Conservation (phyloP, 495 filamentous ascomycete species). For the Hapsidospora chrysogenum region DNA sequence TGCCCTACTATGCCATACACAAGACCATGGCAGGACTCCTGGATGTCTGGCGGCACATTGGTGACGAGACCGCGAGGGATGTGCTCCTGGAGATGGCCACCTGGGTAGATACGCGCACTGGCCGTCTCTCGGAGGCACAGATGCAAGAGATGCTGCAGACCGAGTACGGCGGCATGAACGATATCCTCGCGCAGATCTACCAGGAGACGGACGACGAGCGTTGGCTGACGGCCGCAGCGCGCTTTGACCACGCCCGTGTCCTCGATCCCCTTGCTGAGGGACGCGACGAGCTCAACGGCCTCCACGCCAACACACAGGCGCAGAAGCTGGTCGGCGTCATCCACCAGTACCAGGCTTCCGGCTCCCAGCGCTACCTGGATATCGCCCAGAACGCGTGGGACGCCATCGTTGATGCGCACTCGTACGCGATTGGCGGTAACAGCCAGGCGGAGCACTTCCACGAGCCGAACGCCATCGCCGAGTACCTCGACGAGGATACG, state of each 20-base stretch:
- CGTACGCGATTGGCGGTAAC: conserved; percentile 22
- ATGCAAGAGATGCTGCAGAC: conserved; percentile 20
- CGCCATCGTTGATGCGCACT: conserved; percentile 14
- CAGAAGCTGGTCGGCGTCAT: conserved; percentile 22
- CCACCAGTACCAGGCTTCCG: conserved; percentile 15
- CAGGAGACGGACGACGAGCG: conserved; percentile 11
- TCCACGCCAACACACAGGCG: conserved; percentile 22
- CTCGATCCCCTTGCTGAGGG: conserved; percentile 17
- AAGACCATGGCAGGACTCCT: no score
- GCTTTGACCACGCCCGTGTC: conserved; percentile 19
- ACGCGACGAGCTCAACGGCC: conserved; percentile 16
- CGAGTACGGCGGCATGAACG: conserved; percentile 24
- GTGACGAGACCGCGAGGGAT: conserved; percentile 12
- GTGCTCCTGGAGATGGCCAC: conserved; percentile 15
- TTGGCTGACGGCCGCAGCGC: conserved; percentile 17
- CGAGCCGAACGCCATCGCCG: conserved; percentile 13
- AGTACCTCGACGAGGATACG: conserved; percentile 14
- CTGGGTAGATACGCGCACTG: conserved; percentile 20
- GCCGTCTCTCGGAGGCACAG: conserved; percentile 10
- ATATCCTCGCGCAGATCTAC: conserved; percentile 18
- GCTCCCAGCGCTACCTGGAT: conserved; percentile 11
- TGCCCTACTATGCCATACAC: no score
- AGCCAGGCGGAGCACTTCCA: conserved; percentile 24
- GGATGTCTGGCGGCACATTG: conserved; percentile 17
- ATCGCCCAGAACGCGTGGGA: conserved; percentile 21